These are phyloP conservation scores for Populus davidiana DNA, from an alignment of 345 rosid species.

Conservation along the genomic window DNA sequence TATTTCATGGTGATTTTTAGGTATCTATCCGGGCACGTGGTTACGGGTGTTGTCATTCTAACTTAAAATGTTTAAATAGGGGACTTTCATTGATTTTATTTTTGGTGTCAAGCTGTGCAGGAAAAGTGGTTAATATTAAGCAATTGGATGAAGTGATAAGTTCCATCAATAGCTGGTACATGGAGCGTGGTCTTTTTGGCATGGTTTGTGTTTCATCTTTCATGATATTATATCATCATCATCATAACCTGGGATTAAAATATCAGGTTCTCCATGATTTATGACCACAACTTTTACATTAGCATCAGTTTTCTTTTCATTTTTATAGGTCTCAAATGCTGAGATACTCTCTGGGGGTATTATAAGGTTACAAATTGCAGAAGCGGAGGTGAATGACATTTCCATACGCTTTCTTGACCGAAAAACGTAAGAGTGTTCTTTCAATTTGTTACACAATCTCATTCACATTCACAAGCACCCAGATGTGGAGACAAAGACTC, in stretches of 20 bases:
- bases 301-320: neutral
- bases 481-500: neutral
- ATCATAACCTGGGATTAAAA: neutral
- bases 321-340: conserved; percentile 68
- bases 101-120: conserved; percentile 80
- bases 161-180: conserved; percentile 91
- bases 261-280: neutral
- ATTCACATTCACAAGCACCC: neutral
- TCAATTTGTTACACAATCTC: conserved; percentile 13
- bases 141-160: conserved; percentile 79
- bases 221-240: conserved; percentile 1
- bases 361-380: conserved; percentile 81
- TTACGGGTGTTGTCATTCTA: neutral
- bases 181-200: conserved; percentile 93
- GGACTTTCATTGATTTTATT: conserved; percentile 43
- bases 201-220: conserved; percentile 47
- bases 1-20: neutral
- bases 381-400: conserved; percentile 89
- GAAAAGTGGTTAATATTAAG: conserved; percentile 84
- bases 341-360: conserved; percentile 95
- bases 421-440: conserved; percentile 66
- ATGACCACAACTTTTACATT: neutral
- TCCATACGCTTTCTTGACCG: conserved; percentile 84
- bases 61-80: conserved; percentile 20
- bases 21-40: neutral